Evolutionary conservation across 106 monocot species (phyloP), one percentile per base, ranked within the genome.

Genomic region (Posidonia australis): DNA sequence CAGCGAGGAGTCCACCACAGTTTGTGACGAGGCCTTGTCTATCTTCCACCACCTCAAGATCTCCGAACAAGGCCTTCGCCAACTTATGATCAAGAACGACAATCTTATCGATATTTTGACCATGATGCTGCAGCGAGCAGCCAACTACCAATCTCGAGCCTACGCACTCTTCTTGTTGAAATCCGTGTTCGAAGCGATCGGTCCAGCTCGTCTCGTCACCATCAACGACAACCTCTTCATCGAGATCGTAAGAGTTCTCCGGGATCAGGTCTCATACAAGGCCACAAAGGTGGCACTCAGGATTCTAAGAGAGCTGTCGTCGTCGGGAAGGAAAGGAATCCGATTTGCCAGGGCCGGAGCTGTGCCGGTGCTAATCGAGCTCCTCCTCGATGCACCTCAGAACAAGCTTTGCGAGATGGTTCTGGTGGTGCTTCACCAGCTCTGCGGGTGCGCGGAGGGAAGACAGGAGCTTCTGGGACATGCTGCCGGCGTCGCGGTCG

Each of bases 361-460:
- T 0, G 83, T 92, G 11, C 27, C 36, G 1, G 79, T 60, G 2
- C 23, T 87, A 31, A 43, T 92, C 28, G 82, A 85, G n/a, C 60
- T 92, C 1, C 70, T 84, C n/a, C 74, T 92, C 1, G 48, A 22
- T 13, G 17, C n/a, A 10, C 23, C 10, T 0, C 73, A 82, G 1
- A 81, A 70, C 60, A 70, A 74, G 55, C 51, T 53, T 20, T 72
- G 64, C 12, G 86, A 86, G 68, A 58, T 79, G 13, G 56, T 44
- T 18, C 22, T 82, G 48, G 70, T 43, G 0, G 70, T 73, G 13
- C 41, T 86, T 25, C 70, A 77, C 4, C 47, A 77, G 9, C 41
- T 86, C 32, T 77, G 82, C 62, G 55, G 58, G 20, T 82, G 79
- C 57, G 81, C 86, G 0, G 86, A 82, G 22, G 86, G 82, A 10